Conservation (phyloP, 2,329 filamentous ascomycete genomes). For the Diaporthe destruens region DNA sequence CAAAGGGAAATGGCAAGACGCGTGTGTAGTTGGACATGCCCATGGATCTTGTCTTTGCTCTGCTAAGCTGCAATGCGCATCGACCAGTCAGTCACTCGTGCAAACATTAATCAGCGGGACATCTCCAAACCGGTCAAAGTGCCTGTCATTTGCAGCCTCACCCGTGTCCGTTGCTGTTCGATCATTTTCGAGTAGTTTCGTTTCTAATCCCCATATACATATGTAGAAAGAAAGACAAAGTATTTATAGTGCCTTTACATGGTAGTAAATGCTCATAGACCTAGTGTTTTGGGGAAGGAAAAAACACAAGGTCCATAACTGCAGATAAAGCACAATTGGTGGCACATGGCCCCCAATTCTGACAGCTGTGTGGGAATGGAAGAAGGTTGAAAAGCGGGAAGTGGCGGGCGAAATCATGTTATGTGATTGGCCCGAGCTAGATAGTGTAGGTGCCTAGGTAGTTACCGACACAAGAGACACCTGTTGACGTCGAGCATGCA, state of each 20-base stretch:
- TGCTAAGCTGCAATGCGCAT: background rate
- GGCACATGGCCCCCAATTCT: too few relatives aligned
- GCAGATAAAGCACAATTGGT: too few relatives aligned
- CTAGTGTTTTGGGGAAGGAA: too few relatives aligned
- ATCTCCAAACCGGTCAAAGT: background rate
- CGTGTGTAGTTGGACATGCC: too few relatives aligned
- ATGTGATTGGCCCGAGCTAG: conserved; percentile 6
- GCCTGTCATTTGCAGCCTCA: background rate
- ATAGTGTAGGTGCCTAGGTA: too few relatives aligned
- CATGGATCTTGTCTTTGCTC: background rate
- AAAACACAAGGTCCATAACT: too few relatives aligned
- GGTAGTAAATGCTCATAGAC: too few relatives aligned
- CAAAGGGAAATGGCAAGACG: background rate
- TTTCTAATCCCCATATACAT: too few relatives aligned
- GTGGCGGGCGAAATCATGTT: conserved; percentile 3
- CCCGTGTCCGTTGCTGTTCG: background rate
- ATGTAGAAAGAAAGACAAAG: too few relatives aligned
- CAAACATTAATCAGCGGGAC: background rate
- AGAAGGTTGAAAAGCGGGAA: conserved; percentile 10
- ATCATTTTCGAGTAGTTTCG: background rate
- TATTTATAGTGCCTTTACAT: too few relatives aligned
- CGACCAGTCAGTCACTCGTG: background rate
- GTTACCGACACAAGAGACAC: background rate
- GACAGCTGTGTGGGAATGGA: background rate
- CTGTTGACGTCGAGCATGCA: background rate